Base-by-base conservation (phyloP, 257 asterid species). In the Lantana camara region DNA sequence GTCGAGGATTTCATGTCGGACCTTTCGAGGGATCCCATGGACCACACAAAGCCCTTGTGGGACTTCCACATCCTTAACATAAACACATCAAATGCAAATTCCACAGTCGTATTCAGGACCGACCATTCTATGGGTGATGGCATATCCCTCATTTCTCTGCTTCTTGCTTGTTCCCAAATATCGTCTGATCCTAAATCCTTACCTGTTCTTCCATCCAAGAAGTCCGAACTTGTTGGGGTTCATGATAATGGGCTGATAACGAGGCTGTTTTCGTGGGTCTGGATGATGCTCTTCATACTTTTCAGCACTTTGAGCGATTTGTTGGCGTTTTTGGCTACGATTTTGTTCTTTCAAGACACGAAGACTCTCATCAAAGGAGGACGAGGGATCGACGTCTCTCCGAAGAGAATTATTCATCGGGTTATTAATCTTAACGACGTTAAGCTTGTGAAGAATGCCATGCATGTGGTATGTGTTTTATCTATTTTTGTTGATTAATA, bases 61-160 rank as follows among this genome's bases (percentile, higher is more conserved):
- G 85, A 82, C 34, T 7, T 79, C 14, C 77, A 82, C 61, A 72
- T 82, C 20, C 66, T 82, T 0, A 82, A 82, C 40, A 27, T 79
- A 29, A 62, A 53, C 63, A 82, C 80, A 17, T 68, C 83, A 0
- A 68, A 79, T 22, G 81, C 88, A 14, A 47, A 68, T 4, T 57
- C 83, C 1, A 40, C 55, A 0, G 68, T 17, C 1, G 20, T 79
- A 17, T 58, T 73, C 22, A 72, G 66, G 60, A 34, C 74, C 19
- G 81, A 79, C 27, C 88, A 82, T 34, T 79, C 85, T 0, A 37
- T 82, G 22, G 88, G 88, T 1, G 85, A 79, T 23, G 88, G 88
- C 0, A 65, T 79, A 1, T 82, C 88, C 0, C 64, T 79, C 14
- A 63, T 82, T 7, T 71, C 85, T 0, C 55, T 55, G 0, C 11